phyloP scores from a whole-genome alignment of 1,284 basidiomycete species.

The Ceratobasidium sp. region DNA sequence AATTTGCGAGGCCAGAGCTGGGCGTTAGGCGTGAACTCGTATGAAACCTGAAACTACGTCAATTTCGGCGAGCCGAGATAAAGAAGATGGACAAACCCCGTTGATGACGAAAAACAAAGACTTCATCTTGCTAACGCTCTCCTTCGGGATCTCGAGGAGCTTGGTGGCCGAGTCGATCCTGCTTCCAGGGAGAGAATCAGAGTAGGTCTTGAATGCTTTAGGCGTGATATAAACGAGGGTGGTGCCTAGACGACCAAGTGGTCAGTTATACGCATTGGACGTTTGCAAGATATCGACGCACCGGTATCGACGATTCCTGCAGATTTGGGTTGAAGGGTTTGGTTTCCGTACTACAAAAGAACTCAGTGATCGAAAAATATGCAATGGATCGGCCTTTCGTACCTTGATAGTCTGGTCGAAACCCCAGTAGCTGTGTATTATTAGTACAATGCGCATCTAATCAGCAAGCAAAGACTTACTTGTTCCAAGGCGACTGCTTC shows the following conservation, averaged over 20 bases:
- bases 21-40: slow-evolving; percentile 44
- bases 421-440: slow-evolving; percentile 30
- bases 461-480: slow-evolving; percentile 11
- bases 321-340: slow-evolving; percentile 21
- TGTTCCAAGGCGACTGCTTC: slow-evolving; percentile 27
- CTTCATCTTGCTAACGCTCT: slow-evolving; percentile 42
- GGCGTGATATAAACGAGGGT: slow-evolving; percentile 40
- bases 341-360: slow-evolving; percentile 31
- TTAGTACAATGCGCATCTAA: not conserved
- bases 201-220: slow-evolving; percentile 42
- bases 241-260: slow-evolving; percentile 6
- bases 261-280: not conserved
- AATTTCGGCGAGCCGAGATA: not conserved
- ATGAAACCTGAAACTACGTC: slow-evolving; percentile 26
- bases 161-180: slow-evolving; percentile 16
- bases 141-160: slow-evolving; percentile 38
- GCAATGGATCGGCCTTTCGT: not conserved
- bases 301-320: slow-evolving; percentile 44
- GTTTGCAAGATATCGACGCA: not conserved
- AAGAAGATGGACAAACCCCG: not conserved
- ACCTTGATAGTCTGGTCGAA: slow-evolving; percentile 41
- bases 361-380: not conserved
- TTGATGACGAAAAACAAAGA: slow-evolving; percentile 38
- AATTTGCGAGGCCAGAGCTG: slow-evolving; percentile 41
- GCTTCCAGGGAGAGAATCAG: slow-evolving; percentile 38